These are phyloP conservation scores for Aphanomyces invadans DNA, from an alignment of 352 stramenopile genomes.

Conservation along the genomic window DNA sequence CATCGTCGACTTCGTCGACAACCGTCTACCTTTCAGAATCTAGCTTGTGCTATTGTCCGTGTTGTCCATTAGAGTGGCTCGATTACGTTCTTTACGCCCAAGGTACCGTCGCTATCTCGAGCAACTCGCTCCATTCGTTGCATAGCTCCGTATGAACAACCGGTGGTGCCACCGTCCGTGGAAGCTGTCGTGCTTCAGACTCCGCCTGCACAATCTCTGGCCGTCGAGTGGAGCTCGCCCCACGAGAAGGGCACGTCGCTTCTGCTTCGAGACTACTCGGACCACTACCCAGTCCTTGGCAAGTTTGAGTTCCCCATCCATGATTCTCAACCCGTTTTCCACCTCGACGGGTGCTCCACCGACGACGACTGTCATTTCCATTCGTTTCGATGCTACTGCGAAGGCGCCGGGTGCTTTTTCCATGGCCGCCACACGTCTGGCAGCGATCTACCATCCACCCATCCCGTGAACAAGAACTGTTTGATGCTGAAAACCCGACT, in stretches of 20 bases:
- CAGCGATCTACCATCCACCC: slow-evolving; percentile 42
- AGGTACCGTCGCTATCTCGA: slow-evolving; percentile 29
- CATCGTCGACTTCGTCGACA: no score
- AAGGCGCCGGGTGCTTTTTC: slow-evolving; percentile 53
- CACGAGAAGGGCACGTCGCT: slow-evolving; percentile 45
- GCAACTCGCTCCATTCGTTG: no score
- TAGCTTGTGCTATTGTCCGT: slow-evolving; percentile 68
- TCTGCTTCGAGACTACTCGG: slow-evolving; percentile 55
- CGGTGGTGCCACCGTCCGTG: slow-evolving; percentile 40
- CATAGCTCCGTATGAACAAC: slow-evolving; percentile 67
- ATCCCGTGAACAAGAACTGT: slow-evolving; percentile 70
- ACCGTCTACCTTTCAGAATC: background rate
- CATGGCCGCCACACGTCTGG: slow-evolving; percentile 47
- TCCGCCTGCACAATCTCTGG: slow-evolving; percentile 30
- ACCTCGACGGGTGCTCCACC: slow-evolving; percentile 69
- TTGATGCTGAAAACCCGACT: slow-evolving; percentile 60
- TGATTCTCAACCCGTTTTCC: slow-evolving; percentile 44
- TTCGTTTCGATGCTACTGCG: slow-evolving; percentile 65
- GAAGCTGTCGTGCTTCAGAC: slow-evolving; percentile 52
- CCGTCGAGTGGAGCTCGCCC: slow-evolving; percentile 52
- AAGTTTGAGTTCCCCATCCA: slow-evolving; percentile 60
- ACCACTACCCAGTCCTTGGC: slow-evolving; percentile 69
- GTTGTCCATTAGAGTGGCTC: slow-evolving; percentile 72
- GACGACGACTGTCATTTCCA: slow-evolving; percentile 64
- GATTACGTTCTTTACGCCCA: slow-evolving; percentile 75